These are phyloP conservation scores for Cicer yamashitae DNA, from an alignment of 306 rosid genomes.

Conservation along the genomic window DNA sequence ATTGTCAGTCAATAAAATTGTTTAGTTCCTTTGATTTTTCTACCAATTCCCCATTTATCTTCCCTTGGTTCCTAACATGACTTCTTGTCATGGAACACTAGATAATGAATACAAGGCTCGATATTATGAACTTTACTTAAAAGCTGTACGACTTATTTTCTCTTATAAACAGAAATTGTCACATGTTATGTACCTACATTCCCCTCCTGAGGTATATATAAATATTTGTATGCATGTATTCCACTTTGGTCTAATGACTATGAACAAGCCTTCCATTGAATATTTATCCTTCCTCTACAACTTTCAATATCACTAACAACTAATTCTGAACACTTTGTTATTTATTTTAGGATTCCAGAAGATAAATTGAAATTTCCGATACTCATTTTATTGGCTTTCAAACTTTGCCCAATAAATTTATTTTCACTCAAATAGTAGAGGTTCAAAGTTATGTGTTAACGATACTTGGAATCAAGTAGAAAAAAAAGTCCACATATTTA, in stretches of 20 bases:
- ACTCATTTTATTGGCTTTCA: conserved; percentile 4
- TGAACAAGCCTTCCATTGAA: background rate
- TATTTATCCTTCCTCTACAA: background rate
- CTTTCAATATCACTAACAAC: background rate
- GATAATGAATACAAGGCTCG: conserved; percentile 19
- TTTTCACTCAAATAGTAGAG: background rate
- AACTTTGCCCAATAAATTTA: background rate
- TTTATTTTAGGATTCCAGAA: background rate
- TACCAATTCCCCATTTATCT: conserved; percentile 11
- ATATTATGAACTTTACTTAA: conserved; percentile 23
- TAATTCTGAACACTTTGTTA: background rate
- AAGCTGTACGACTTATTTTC: background rate
- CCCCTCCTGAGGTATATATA: background rate
- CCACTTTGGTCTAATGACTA: background rate
- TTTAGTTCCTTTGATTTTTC: background rate
- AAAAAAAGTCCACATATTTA: background rate
- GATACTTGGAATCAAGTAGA: background rate
- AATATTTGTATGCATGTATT: no score
- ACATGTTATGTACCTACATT: background rate
- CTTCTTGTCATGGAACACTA: conserved; percentile 32
- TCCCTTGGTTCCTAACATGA: conserved; percentile 9
- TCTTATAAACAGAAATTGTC: conserved; percentile 10
- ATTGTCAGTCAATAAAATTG: conserved; percentile 12
- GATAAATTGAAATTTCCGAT: background rate
- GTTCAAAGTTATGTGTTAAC: background rate